Evolutionary conservation across 208 protist genomes (phyloP), one percentile per base, ranked within the genome.

Genomic region (Trichomonas tenax): DNA sequence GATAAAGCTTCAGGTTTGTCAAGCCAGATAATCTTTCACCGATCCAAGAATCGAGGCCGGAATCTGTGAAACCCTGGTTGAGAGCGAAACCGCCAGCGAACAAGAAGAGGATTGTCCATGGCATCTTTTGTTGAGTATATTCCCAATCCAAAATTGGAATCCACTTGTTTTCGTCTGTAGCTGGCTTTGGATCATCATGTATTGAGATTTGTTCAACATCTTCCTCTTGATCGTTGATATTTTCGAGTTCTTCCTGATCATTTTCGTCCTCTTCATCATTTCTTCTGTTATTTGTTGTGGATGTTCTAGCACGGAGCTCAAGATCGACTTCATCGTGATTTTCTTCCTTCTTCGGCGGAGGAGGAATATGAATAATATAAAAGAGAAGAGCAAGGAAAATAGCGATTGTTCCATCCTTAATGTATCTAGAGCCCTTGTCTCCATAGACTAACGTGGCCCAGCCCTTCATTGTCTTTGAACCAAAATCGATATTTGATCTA

Each of bases 21-120:
- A 96, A 58, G 23, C 46, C 46, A 34, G 6, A 6, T 6, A 96
- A 46, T 46, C 9, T 15, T 23, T 96, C 82, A 9, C 96, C 89
- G 14, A 96, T 14, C 38, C 88, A 58, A 14, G 0, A 14, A 41
- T 40, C 46, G 26, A 96, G 96, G n/a, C 48, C 46, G 0, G 96
- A 96, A 36, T 82, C 96, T 17, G n/a, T 63, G 82, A 90, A 96
- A n/a, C 86, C 96, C 46, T 96, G 63, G 34, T 96, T 96, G 40
- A 97, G 58, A 21, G 96, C 96, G 82, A 97, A 97, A 49, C 96
- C 96, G 15, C 96, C 96, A 31, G 96, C 86, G 15, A 97, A 95
- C 41, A 97, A 46, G 58, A 97, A 95, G 31, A 97, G 14, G 8
- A 97, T 89, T 14, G 48, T 95, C 96, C 95, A 97, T 14, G 96